Conservation (phyloP, 2,329 filamentous ascomycete species). For the Phyllachora maydis region DNA sequence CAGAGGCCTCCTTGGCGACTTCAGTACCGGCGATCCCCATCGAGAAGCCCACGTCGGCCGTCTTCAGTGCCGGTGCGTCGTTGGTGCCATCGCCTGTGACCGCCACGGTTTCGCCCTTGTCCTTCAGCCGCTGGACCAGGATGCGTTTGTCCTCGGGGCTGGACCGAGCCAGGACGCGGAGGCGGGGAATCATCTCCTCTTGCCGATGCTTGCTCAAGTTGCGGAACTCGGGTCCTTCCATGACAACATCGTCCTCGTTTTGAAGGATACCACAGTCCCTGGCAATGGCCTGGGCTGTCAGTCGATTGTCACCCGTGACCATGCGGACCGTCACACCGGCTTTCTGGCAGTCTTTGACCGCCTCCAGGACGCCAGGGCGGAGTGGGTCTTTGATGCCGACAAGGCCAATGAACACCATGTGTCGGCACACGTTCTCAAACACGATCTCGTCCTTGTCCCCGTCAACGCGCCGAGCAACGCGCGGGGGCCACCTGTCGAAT, state of each 20-base stretch:
- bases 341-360: constrained; percentile 50
- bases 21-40: constrained; percentile 75
- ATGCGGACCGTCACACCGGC: constrained; percentile 67
- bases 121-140: constrained; percentile 50
- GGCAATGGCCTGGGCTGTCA: constrained; percentile 63
- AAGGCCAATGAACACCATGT: constrained; percentile 48
- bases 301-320: constrained; percentile 69
- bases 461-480: constrained; percentile 29
- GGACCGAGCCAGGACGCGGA: constrained; percentile 54
- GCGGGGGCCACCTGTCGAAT: constrained; percentile 69
- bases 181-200: constrained; percentile 42
- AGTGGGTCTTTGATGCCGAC: constrained; percentile 71
- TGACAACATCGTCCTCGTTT: constrained; percentile 43
- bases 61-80: constrained; percentile 62
- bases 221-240: constrained; percentile 63
- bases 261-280: constrained; percentile 59
- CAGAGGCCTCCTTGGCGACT: constrained; percentile 68
- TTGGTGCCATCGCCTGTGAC: constrained; percentile 75
- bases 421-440: constrained; percentile 45
- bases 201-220: constrained; percentile 47
- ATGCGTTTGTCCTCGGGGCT: constrained; percentile 62
- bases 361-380: constrained; percentile 52
- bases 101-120: constrained; percentile 56
- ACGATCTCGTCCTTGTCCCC: constrained; percentile 36
- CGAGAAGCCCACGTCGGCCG: constrained; percentile 66